These are phyloP conservation scores for Septoria linicola DNA, from an alignment of 2,329 filamentous ascomycete species.

Conservation along the genomic window DNA sequence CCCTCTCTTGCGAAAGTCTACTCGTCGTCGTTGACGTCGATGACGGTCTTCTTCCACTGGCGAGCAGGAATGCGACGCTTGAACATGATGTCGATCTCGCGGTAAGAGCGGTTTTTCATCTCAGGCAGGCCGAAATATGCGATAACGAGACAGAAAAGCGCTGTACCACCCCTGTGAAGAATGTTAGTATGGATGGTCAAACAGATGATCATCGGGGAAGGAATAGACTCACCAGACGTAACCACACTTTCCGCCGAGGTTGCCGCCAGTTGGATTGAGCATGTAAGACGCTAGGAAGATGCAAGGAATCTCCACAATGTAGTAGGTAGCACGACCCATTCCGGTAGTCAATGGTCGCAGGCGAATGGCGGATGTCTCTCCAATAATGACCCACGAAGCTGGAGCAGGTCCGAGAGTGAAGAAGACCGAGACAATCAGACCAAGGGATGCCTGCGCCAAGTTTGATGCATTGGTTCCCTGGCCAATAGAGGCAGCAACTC, in stretches of 20 bases:
- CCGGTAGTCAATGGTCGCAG: conserved; percentile 65
- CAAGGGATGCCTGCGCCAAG: conserved; percentile 61
- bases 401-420: conserved; percentile 64
- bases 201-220: too few relatives aligned
- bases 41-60: conserved; percentile 54
- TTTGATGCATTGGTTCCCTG: conserved; percentile 40
- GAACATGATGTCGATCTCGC: conserved; percentile 43
- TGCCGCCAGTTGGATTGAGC: conserved; percentile 53
- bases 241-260: conserved; percentile 54
- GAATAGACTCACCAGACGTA: conserved; percentile 49
- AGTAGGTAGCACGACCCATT: conserved; percentile 63
- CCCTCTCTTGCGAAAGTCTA: conserved; percentile 40
- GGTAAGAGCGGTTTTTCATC: conserved; percentile 43
- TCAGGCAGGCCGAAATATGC: conserved; percentile 55
- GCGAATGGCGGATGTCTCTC: conserved; percentile 64
- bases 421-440: conserved; percentile 64
- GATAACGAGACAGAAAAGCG: conserved; percentile 53
- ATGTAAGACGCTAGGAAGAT: conserved; percentile 58
- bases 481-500: conserved; percentile 57
- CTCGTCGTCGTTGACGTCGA: conserved; percentile 63
- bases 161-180: conserved; percentile 51
- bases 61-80: conserved; percentile 55
- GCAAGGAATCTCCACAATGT: conserved; percentile 64
- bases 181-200: not conserved
- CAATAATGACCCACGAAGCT: conserved; percentile 66